These are phyloP conservation scores for Globisporangium canariense DNA, from an alignment of 352 stramenopile genomes.

Conservation along the genomic window DNA sequence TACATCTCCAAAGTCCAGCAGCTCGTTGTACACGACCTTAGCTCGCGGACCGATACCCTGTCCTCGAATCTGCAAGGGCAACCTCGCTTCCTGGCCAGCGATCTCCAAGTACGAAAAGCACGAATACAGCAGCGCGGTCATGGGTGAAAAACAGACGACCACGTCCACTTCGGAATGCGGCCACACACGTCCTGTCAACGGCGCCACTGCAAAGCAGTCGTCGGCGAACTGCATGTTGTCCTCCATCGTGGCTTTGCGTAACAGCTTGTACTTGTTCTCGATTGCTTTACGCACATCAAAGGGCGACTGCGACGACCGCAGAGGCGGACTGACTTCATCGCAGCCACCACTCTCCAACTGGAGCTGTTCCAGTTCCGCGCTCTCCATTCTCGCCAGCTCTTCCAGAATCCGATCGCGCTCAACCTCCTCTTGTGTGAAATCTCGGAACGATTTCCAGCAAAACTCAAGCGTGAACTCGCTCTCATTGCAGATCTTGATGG, in stretches of 20 bases:
- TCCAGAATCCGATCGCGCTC: conserved; percentile 82
- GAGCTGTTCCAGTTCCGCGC: conserved; percentile 60
- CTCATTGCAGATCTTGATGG: conserved; percentile 92
- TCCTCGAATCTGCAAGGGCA: conserved; percentile 88
- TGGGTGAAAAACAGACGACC: conserved; percentile 87
- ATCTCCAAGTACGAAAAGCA: conserved; percentile 88
- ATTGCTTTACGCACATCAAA: conserved; percentile 69
- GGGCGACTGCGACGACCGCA: conserved; percentile 31
- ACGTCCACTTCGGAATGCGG: conserved; percentile 90
- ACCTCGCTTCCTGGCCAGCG: conserved; percentile 79
- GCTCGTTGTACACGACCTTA: conserved; percentile 91
- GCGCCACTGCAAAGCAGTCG: conserved; percentile 89
- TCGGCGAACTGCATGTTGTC: conserved; percentile 95
- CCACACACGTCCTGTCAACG: conserved; percentile 90
- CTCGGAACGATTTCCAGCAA: conserved; percentile 90
- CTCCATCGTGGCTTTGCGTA: conserved; percentile 86
- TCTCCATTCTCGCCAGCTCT: conserved; percentile 84
- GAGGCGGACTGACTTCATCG: conserved; percentile 19
- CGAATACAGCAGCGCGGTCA: conserved; percentile 77
- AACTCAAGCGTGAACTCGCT: conserved; percentile 91
- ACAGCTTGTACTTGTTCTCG: conserved; percentile 89
- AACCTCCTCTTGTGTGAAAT: conserved; percentile 61
- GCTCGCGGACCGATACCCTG: conserved; percentile 91
- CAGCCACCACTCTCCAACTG: conserved; percentile 34
- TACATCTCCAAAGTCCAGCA: conserved; percentile 94